Base-by-base conservation (phyloP, 345 rosid species). In the Orychophragmus violaceus region DNA sequence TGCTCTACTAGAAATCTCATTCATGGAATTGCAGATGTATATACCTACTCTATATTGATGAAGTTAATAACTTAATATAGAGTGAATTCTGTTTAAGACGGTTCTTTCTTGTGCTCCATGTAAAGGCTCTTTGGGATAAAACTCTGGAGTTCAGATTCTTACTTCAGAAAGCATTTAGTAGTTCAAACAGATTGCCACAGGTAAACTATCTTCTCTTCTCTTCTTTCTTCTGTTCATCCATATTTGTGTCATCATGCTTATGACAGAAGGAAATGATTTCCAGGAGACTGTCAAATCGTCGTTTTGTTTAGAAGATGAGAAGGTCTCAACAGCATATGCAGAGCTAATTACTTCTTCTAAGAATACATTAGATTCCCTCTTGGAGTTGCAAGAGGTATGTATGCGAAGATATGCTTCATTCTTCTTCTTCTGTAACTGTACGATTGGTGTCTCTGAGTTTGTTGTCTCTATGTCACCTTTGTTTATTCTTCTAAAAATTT, bases 41-140 rank as follows among this genome's bases (percentile, higher is more conserved):
- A 9, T 2, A 36, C 17, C 5, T 11, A 30, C 8, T 44, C 16
- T 45, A 28, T 46, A 16, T 19, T 36, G n/a, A 18, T 36, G 25
- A 71, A 48, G 19, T 71, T 48, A 4, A 14, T 56, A 71, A 48
- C 14, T 71, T 48, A 4, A 14, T 56, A 17, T 48, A 1, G 5
- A 28, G 28, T 0, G 28, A 51, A 25, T 50, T 21, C 6, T 21
- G 66, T 10, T 14, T 58, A 29, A 21, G 27, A 27, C 12, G 17
- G 0, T 66, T 66, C 17, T 50, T 42, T 10, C 13, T 51, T 51
- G 55, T 73, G 29, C 41, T 41, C 21, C 22, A 32, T 75, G 28
- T 58, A 12, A 66, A 90, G 96, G 89, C 81, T 48, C 79, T 90
- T 4, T 94, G 97, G 97, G 91, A 94, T 70, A 88, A 79, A 76